Evolutionary conservation across 352 stramenopile genomes (phyloP), one percentile per base, ranked within the genome.

Genomic region (Thalassiosira sp.): DNA sequence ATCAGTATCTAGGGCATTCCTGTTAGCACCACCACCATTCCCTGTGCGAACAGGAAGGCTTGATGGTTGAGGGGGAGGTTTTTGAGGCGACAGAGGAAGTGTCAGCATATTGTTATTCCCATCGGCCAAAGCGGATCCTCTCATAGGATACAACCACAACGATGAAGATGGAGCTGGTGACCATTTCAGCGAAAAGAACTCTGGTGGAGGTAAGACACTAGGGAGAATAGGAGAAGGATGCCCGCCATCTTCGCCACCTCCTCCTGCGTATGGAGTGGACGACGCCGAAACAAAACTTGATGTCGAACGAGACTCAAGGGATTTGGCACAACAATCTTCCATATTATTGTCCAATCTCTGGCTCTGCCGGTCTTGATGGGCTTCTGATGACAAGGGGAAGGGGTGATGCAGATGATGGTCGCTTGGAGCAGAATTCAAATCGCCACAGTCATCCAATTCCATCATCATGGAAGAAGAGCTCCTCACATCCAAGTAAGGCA

Each of bases 201-300:
- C 72, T 2, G 62, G 54, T 46, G 63, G 63, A 33, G 72, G 64
- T 40, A 81, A 59, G 8, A 76, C 49, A 56, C 63, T 72, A 24
- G 72, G 72, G 11, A 77, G 33, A 37, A 77, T 33, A 24, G 73
- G 73, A 40, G 66, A 80, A 42, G 28, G 5, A 13, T n/a, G 46
- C 42, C 18, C n/a, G n/a, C n/a, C n/a, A n/a, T n/a, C n/a, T n/a
- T n/a, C n/a, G n/a, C n/a, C n/a, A n/a, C n/a, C n/a, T n/a, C n/a
- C n/a, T n/a, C n/a, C n/a, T n/a, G n/a, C n/a, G n/a, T n/a, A n/a
- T n/a, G n/a, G n/a, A n/a, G n/a, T 51, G 13, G 65, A 74, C 16
- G 27, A 60, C 10, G 74, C 74, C 15, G 74, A 82, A 0, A 77
- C 27, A 51, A 82, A 82, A 53, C 66, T 82, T 16, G 61, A 63